Conservation (phyloP, 768 basidiomycete species). For the Boletus pseudopeckii region DNA sequence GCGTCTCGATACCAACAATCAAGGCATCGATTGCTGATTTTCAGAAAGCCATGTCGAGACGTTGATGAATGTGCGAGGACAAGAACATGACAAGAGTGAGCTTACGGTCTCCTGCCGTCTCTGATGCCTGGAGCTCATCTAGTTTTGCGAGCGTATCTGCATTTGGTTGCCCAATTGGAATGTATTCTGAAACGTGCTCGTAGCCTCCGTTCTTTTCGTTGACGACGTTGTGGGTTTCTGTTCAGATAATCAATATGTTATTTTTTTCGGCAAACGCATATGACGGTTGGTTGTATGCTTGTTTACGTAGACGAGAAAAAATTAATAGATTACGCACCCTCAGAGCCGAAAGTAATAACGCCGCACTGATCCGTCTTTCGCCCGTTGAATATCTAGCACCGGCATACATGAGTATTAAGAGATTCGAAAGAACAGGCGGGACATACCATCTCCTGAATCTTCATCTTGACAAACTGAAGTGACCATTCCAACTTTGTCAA, state of each 20-base stretch:
- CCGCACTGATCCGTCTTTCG: slow-evolving; percentile 94
- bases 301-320: background rate
- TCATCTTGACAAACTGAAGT: slow-evolving; percentile 84
- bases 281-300: background rate
- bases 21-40: slow-evolving; percentile 76
- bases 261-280: background rate
- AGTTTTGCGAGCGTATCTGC: slow-evolving; percentile 63
- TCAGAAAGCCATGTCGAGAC: background rate
- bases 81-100: background rate
- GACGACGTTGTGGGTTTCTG: slow-evolving; percentile 67
- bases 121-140: slow-evolving; percentile 55
- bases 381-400: slow-evolving; percentile 75
- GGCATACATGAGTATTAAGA: background rate
- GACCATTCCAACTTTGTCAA: slow-evolving; percentile 80
- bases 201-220: slow-evolving; percentile 64
- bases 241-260: background rate
- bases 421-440: background rate
- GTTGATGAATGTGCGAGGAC: background rate
- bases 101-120: slow-evolving; percentile 64
- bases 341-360: slow-evolving; percentile 83
- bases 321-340: slow-evolving; percentile 41
- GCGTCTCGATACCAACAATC: slow-evolving; percentile 82
- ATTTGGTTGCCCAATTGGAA: slow-evolving; percentile 66
- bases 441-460: slow-evolving; percentile 85
- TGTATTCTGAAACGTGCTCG: slow-evolving; percentile 67